phyloP scores from a whole-genome alignment of 805 yeast genomes.

The Schwanniomyces vanrijiae region DNA sequence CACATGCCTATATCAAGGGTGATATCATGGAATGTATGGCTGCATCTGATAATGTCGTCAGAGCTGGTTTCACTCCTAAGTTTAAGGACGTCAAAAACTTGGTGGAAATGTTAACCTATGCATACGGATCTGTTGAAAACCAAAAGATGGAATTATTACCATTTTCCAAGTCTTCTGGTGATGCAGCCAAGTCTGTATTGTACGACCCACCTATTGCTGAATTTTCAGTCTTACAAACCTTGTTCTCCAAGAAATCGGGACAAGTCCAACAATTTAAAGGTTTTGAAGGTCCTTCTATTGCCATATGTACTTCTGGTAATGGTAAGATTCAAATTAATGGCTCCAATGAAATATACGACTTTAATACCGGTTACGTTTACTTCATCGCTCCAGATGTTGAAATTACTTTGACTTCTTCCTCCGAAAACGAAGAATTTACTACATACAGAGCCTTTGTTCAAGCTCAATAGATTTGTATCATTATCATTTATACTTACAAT shows the following conservation, averaged over 20 bases:
- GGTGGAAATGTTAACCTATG: constrained; percentile 87
- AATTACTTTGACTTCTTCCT: constrained; percentile 56
- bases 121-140: constrained; percentile 84
- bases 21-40: constrained; percentile 99
- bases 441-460: constrained; percentile 91
- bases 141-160: constrained; percentile 79
- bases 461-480: constrained; percentile 29
- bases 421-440: constrained; percentile 54
- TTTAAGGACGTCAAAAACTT: constrained; percentile 92
- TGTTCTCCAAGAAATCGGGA: constrained; percentile 48
- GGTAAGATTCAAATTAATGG: constrained; percentile 57
- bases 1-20: constrained; percentile 96
- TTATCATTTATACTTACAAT: too few relatives aligned
- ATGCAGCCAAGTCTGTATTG: constrained; percentile 56
- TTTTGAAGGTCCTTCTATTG: constrained; percentile 83
- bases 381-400: constrained; percentile 79
- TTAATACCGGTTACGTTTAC: constrained; percentile 74
- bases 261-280: constrained; percentile 57
- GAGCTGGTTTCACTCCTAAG: constrained; percentile 99
- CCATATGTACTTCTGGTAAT: constrained; percentile 78
- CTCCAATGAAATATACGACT: constrained; percentile 27
- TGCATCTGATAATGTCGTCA: constrained; percentile 95
- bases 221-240: constrained; percentile 87
- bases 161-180: constrained; percentile 64
- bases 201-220: constrained; percentile 97